These are phyloP conservation scores for Vicia faba DNA, from an alignment of 306 rosid genomes.

Conservation along the genomic window DNA sequence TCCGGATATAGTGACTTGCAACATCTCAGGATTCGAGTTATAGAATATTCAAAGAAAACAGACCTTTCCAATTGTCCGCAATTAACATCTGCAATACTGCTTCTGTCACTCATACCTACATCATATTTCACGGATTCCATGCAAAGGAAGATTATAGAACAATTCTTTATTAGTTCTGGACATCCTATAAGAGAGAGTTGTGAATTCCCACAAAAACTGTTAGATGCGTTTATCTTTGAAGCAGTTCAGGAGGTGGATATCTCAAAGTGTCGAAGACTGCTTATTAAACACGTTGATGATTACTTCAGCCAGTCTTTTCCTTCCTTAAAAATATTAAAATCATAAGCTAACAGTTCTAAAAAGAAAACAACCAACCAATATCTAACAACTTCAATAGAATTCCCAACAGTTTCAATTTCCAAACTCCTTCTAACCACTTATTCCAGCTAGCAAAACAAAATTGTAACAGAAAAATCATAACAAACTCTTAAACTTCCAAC, in stretches of 20 bases:
- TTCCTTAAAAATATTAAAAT: constrained; percentile 61
- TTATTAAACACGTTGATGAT: constrained; percentile 58
- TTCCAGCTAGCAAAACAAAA: too few species aligned
- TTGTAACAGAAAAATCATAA: too few species aligned
- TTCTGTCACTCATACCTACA: constrained; percentile 64
- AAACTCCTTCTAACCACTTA: too few species aligned
- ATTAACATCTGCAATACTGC: constrained; percentile 58
- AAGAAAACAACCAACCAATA: too few species aligned
- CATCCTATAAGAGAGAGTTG: constrained; percentile 36
- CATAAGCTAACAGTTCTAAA: too few species aligned
- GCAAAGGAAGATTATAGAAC: too few species aligned
- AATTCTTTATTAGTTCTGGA: constrained; percentile 42
- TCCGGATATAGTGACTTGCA: too few species aligned
- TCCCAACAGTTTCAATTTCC: too few species aligned
- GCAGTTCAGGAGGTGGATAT: constrained; percentile 73
- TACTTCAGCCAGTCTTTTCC: constrained; percentile 70
- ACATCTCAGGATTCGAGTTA: too few species aligned
- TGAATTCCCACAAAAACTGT: constrained; percentile 34
- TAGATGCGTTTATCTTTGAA: too few species aligned
- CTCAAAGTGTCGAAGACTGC: constrained; percentile 65
- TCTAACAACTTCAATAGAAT: too few species aligned
- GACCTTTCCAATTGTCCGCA: constrained; percentile 80
- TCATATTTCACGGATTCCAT: constrained; percentile 45
- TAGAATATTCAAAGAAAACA: constrained; percentile 51
- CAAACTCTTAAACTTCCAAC: too few species aligned